A percentile compares a stretch with the other conserved stretches of the same genome.
phyloP scores from a whole-genome alignment of 2,329 filamentous ascomycete genomes.

The Aspergillus luchuensis region DNA sequence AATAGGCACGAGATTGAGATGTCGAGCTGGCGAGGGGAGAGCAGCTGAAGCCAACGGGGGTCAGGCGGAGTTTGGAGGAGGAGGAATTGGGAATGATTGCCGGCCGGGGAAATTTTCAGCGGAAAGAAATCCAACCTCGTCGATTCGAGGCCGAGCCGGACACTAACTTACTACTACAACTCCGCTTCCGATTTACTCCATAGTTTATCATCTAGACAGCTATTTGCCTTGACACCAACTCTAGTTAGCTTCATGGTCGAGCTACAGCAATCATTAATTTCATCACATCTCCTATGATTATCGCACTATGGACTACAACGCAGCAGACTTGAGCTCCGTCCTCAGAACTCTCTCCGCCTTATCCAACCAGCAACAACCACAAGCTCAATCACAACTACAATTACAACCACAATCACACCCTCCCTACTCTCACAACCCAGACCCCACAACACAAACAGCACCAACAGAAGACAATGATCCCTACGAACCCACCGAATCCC shows the following conservation, averaged over 20 bases:
- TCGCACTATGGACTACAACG: conserved; percentile 27
- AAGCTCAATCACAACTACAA: not conserved
- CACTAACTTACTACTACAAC: not conserved
- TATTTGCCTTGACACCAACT: no score
- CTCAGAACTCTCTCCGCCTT: conserved; percentile 46
- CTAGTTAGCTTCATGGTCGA: no score
- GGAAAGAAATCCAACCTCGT: conserved; percentile 9
- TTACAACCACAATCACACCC: not conserved
- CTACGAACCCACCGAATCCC: conserved; percentile 7
- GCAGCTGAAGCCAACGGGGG: not conserved
- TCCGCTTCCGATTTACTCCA: not conserved
- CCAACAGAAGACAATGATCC: not conserved
- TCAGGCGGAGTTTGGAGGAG: conserved; percentile 6
- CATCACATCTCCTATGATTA: not conserved
- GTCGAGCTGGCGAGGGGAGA: no score
- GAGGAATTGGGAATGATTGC: not conserved
- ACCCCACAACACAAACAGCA: not conserved
- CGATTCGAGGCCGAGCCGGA: not conserved
- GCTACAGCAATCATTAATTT: no score
- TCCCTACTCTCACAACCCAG: not conserved
- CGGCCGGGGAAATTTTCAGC: conserved; percentile 24
- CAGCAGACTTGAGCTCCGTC: conserved; percentile 44
- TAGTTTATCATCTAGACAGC: no score
- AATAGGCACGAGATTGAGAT: not conserved
- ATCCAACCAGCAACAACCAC: conserved; percentile 22